Percentiles rank a stretch among this genome's conserved stretches.
phyloP scores from a whole-genome alignment of 2,329 filamentous ascomycete genomes.

The Monosporascus cannonballus region DNA sequence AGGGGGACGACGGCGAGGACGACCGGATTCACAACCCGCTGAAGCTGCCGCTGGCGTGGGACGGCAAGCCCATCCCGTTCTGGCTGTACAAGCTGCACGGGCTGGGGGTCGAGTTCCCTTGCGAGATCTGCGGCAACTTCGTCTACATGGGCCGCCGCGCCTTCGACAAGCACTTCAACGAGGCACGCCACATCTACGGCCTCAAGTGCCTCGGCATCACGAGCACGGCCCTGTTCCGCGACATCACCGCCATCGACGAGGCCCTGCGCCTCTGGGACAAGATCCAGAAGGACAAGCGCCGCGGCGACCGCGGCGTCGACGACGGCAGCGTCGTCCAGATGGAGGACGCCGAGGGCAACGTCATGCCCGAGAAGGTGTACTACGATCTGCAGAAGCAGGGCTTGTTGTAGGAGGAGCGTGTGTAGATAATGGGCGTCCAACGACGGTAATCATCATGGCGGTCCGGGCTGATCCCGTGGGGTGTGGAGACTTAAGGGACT shows the following conservation, averaged over 20 bases:
- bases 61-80: slow-evolving; percentile 97
- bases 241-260: slow-evolving; percentile 89
- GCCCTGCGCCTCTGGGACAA: slow-evolving; percentile 88
- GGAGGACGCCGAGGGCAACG: slow-evolving; percentile 95
- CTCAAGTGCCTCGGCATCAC: slow-evolving; percentile 91
- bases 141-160: slow-evolving; percentile 97
- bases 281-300: slow-evolving; percentile 78
- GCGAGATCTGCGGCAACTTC: slow-evolving; percentile 96
- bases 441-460: not conserved
- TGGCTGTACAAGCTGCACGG: slow-evolving; percentile 98
- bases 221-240: slow-evolving; percentile 83
- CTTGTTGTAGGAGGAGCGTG: slow-evolving; percentile 52
- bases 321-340: slow-evolving; percentile 91
- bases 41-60: slow-evolving; percentile 93
- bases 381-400: slow-evolving; percentile 92
- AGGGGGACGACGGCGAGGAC: slow-evolving; percentile 69
- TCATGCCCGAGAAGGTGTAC: slow-evolving; percentile 99
- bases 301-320: slow-evolving; percentile 68
- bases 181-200: slow-evolving; percentile 87
- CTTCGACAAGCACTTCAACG: slow-evolving; percentile 98
- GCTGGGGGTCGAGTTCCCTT: slow-evolving; percentile 87
- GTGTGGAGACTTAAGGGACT: no score
- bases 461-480: no score
- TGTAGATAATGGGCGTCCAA: slow-evolving; percentile 1
- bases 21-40: slow-evolving; percentile 95